phyloP scores from a whole-genome alignment of 1,139 yeast species.

The Scheffersomyces cryptocercus region DNA sequence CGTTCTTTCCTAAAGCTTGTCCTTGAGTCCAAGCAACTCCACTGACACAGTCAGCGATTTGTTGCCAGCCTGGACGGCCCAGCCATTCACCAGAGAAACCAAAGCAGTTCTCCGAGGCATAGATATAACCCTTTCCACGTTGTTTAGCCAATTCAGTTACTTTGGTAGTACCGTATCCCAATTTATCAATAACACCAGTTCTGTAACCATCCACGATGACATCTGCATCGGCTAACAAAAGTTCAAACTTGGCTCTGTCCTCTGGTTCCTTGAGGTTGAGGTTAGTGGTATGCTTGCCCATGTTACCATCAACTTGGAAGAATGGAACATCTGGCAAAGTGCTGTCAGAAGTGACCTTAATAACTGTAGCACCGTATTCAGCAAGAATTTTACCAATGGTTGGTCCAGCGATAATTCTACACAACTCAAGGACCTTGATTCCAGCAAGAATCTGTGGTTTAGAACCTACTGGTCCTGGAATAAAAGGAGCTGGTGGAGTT shows the following conservation, averaged over 20 bases:
- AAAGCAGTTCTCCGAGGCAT: constrained; percentile 33
- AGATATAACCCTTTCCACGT: constrained; percentile 30
- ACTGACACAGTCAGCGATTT: constrained; percentile 33
- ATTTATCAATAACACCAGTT: constrained; percentile 25
- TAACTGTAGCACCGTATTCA: constrained; percentile 33
- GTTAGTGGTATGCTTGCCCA: constrained; percentile 32
- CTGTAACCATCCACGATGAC: constrained; percentile 31
- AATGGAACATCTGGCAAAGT: constrained; percentile 31
- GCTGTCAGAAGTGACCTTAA: constrained; percentile 25
- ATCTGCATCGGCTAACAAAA: constrained; percentile 27
- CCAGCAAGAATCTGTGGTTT: constrained; percentile 27
- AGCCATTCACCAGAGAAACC: constrained; percentile 32
- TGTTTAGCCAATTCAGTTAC: constrained; percentile 21
- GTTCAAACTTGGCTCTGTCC: constrained; percentile 24
- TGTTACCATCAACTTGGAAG: constrained; percentile 31
- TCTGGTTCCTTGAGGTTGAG: constrained; percentile 23
- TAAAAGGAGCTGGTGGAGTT: constrained; percentile 23
- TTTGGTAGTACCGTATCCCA: constrained; percentile 28
- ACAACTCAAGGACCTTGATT: constrained; percentile 30
- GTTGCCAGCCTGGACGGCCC: constrained; percentile 37
- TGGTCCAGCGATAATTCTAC: constrained; percentile 35
- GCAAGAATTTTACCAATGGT: constrained; percentile 30
- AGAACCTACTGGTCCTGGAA: constrained; percentile 2
- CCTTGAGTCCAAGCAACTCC: constrained; percentile 38
- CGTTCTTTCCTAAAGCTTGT: constrained; percentile 24